These are phyloP conservation scores for Diaporthe capsici DNA, from an alignment of 2,329 filamentous ascomycete genomes.

Conservation along the genomic window DNA sequence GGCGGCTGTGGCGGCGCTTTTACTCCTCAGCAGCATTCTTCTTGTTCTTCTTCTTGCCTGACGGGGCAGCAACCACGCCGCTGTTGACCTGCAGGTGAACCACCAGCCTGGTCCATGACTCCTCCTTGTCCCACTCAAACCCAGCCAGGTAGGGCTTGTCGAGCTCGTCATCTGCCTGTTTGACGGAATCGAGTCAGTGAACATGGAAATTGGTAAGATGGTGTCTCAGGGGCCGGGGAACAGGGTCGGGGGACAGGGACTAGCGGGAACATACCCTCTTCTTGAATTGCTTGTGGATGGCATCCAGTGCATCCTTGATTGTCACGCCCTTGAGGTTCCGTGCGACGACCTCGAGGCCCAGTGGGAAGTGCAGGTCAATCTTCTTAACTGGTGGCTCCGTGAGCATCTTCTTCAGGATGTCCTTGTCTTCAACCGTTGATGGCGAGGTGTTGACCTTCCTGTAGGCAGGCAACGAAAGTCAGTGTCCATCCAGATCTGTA, in stretches of 20 bases:
- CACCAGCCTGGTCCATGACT: slow-evolving; percentile 88
- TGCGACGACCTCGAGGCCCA: slow-evolving; percentile 89
- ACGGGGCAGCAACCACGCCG: slow-evolving; percentile 54
- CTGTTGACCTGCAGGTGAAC: slow-evolving; percentile 85
- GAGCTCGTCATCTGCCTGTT: slow-evolving; percentile 90
- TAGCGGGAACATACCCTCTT: slow-evolving; percentile 81
- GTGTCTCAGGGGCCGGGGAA: background rate
- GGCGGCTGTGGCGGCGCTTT: slow-evolving; percentile 52
- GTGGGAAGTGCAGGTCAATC: slow-evolving; percentile 92
- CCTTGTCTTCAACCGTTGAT: slow-evolving; percentile 82
- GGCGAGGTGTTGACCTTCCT: slow-evolving; percentile 97
- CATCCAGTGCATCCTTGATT: slow-evolving; percentile 96
- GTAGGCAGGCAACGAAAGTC: background rate
- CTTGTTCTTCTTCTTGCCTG: slow-evolving; percentile 69
- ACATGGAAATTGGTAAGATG: background rate
- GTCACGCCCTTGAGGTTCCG: slow-evolving; percentile 95
- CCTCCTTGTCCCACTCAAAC: slow-evolving; percentile 96
- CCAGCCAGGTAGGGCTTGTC: slow-evolving; percentile 89
- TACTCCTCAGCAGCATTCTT: slow-evolving; percentile 58
- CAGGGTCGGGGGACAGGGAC: slow-evolving; percentile 7
- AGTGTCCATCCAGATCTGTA: background rate
- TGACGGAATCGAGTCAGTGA: slow-evolving; percentile 38
- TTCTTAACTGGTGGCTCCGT: slow-evolving; percentile 89
- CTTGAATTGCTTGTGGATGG: slow-evolving; percentile 96
- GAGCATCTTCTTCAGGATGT: slow-evolving; percentile 85